A percentile compares a stretch with the other conserved stretches of the same genome.
phyloP scores from a whole-genome alignment of 2,329 filamentous ascomycete genomes.

The Hypoxylon sp. region DNA sequence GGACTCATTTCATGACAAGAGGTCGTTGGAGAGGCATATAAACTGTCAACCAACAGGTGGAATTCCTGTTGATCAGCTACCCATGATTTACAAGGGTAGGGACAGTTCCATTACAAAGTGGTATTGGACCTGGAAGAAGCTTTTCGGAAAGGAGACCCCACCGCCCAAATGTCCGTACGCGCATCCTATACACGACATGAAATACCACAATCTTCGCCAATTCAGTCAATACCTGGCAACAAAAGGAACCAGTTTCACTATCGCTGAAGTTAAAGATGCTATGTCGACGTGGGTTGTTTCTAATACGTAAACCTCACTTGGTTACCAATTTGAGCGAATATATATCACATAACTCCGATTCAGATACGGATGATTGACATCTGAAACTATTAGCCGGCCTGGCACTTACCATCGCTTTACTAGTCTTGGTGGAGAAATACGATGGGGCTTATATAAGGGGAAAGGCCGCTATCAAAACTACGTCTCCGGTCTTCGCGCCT shows the following conservation, averaged over 20 bases:
- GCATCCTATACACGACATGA: conserved; percentile 28
- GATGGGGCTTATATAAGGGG: background rate
- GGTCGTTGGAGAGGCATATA: conserved; percentile 2
- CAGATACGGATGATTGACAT: background rate
- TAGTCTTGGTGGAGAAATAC: background rate
- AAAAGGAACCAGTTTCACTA: conserved; percentile 1
- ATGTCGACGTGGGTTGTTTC: conserved; percentile 6
- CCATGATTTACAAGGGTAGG: conserved; percentile 16
- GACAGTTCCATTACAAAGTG: conserved; percentile 19
- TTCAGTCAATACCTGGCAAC: background rate
- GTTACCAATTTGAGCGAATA: background rate
- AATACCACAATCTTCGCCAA: conserved; percentile 5
- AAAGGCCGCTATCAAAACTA: background rate
- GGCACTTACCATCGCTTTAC: background rate
- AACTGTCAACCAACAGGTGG: conserved; percentile 26
- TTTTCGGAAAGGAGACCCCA: conserved; percentile 19
- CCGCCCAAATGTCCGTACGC: conserved; percentile 28
- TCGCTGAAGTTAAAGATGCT: background rate
- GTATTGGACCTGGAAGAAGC: conserved; percentile 27
- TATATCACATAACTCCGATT: background rate
- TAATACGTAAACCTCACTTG: background rate
- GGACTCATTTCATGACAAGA: conserved; percentile 14
- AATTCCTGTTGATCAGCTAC: conserved; percentile 17
- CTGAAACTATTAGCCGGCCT: background rate
- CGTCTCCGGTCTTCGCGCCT: background rate